Evolutionary conservation across 345 rosid genomes (phyloP).

Genomic region (Eucalyptus paniculata): DNA sequence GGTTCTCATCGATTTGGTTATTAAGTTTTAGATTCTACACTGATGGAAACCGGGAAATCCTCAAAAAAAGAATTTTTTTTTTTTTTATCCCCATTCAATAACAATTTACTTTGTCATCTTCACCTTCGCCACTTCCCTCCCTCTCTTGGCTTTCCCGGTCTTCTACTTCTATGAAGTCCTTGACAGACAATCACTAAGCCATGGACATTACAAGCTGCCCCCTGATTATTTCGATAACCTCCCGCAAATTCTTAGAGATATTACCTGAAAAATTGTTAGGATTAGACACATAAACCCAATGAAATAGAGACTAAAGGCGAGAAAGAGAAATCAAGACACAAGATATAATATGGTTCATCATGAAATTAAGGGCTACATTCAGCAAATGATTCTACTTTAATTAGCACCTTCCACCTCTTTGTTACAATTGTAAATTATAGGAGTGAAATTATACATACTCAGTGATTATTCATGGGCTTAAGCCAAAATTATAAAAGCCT

Average conservation of each 20-base stretch:
- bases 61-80: neutral
- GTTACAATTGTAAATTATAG: neutral
- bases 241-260: neutral
- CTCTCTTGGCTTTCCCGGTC: neutral
- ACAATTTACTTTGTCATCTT: neutral
- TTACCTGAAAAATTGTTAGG: neutral
- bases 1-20: rapidly evolving
- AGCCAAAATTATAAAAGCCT: neutral
- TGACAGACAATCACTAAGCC: neutral
- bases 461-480: neutral
- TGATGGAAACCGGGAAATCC: neutral
- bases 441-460: neutral
- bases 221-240: neutral
- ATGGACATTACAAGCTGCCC: neutral
- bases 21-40: rapidly evolving
- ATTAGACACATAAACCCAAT: neutral
- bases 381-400: neutral
- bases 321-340: neutral
- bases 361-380: neutral
- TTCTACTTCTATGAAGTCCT: neutral
- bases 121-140: neutral
- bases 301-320: neutral
- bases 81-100: neutral
- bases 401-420: neutral
- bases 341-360: too few relatives aligned